phyloP scores from a whole-genome alignment of 768 basidiomycete genomes.

The Infundibulicybe gibba region DNA sequence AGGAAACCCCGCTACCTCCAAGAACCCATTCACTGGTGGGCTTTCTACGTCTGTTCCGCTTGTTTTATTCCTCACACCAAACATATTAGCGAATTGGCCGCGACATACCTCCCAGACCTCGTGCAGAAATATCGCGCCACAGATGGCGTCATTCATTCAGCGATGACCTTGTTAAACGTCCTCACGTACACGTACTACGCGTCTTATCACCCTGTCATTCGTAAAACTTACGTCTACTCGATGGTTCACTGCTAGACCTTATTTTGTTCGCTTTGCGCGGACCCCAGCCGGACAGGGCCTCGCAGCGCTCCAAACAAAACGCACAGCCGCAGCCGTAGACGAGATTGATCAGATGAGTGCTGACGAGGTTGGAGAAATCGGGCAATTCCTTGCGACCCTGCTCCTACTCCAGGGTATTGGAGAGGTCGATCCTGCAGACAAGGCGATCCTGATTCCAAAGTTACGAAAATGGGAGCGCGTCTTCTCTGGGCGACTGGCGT shows the following conservation, averaged over 20 bases:
- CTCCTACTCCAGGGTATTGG: constrained; percentile 32
- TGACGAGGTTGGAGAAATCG: constrained; percentile 27
- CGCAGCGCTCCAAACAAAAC: constrained; percentile 30
- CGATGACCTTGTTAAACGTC: constrained; percentile 27
- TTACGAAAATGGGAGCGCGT: constrained; percentile 25
- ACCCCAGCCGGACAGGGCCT: constrained; percentile 26
- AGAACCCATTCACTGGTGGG: constrained; percentile 16
- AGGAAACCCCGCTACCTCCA: constrained; percentile 12
- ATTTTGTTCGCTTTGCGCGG: constrained; percentile 35
- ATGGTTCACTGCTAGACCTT: constrained; percentile 23
- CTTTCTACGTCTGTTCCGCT: background rate
- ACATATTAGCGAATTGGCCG: constrained; percentile 26
- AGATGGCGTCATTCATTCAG: constrained; percentile 14
- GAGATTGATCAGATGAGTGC: constrained; percentile 13
- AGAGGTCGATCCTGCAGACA: constrained; percentile 25
- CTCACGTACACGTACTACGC: constrained; percentile 30
- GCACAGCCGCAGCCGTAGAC: constrained; percentile 21
- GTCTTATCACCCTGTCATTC: constrained; percentile 2
- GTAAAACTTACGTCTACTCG: background rate
- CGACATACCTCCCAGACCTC: constrained; percentile 31
- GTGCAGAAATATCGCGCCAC: constrained; percentile 23
- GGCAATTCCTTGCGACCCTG: constrained; percentile 37
- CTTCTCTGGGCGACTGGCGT: constrained; percentile 24
- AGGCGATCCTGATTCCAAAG: constrained; percentile 25
- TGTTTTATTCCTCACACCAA: background rate